Conservation (phyloP, 2,329 filamentous ascomycete species). For the Aspergillus ustus region DNA sequence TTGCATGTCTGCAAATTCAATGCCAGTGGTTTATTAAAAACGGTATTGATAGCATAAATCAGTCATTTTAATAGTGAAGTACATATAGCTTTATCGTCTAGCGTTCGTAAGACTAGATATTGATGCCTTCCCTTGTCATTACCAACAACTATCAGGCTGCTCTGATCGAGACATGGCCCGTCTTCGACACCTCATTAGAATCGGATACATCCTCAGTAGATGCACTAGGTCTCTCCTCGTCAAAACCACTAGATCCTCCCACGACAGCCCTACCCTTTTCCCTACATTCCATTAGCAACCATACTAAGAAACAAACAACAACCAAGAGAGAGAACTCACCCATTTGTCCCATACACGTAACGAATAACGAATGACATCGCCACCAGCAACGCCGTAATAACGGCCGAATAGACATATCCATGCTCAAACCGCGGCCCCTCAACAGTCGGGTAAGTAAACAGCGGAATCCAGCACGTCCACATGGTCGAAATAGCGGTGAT, state of each 20-base stretch:
- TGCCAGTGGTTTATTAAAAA: no score
- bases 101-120: not conserved
- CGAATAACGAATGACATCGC: constrained; percentile 2
- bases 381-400: not conserved
- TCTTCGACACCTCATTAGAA: not conserved
- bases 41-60: no score
- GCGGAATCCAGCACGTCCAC: constrained; percentile 6
- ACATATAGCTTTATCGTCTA: not conserved
- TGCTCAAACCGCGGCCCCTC: constrained; percentile 4
- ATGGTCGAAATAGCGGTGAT: constrained; percentile 5
- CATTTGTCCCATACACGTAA: constrained; percentile 1
- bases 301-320: no score
- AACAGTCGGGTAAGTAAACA: constrained; percentile 1
- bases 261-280: not conserved
- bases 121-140: not conserved
- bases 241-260: not conserved
- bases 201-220: not conserved
- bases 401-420: constrained; percentile 1
- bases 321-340: not conserved
- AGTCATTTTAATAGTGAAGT: no score
- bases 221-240: not conserved
- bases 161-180: not conserved
- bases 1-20: no score
- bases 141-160: not conserved
- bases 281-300: not conserved